A percentile compares a stretch with the other conserved stretches of the same genome.
Evolutionary conservation across 2,329 filamentous ascomycete species (phyloP).

Genomic region (Beauveria pseudobassiana): DNA sequence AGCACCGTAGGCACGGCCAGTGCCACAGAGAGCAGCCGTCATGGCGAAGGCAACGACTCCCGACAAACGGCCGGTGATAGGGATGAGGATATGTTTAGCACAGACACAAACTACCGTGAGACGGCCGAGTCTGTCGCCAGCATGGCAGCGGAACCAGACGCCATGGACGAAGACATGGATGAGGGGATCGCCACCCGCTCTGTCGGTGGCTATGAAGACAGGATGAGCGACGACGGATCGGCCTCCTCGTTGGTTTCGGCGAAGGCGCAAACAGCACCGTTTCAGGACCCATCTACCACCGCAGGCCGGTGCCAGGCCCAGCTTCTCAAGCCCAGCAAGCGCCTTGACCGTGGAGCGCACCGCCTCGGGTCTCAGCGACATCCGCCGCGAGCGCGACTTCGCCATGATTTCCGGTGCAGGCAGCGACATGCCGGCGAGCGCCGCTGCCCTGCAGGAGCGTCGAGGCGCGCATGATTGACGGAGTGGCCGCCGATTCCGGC

Average conservation of each 20-base stretch:
- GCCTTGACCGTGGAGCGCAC: constrained; percentile 40
- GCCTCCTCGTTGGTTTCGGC: constrained; percentile 86
- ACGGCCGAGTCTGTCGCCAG: constrained; percentile 55
- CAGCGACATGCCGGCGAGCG: constrained; percentile 36
- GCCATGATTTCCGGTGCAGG: constrained; percentile 19
- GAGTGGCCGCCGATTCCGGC: constrained; percentile 51
- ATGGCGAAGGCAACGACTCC: constrained; percentile 44
- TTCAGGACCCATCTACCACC: constrained; percentile 65
- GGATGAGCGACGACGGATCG: constrained; percentile 78
- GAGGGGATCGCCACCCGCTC: constrained; percentile 34
- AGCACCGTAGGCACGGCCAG: constrained; percentile 89
- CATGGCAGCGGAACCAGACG: constrained; percentile 32
- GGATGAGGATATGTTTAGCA: constrained; percentile 65
- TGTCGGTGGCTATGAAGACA: constrained; percentile 52
- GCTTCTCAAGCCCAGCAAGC: constrained; percentile 27
- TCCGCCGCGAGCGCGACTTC: constrained; percentile 22
- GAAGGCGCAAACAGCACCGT: constrained; percentile 84
- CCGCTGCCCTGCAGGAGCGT: constrained; percentile 42
- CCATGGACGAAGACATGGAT: constrained; percentile 50
- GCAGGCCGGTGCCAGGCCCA: constrained; percentile 36
- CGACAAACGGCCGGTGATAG: constrained; percentile 46
- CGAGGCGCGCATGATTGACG: constrained; percentile 61
- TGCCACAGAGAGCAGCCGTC: constrained; percentile 71
- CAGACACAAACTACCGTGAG: constrained; percentile 52
- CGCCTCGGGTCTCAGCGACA: constrained; percentile 42